These are phyloP conservation scores for Phytophthora europaea DNA, from an alignment of 352 stramenopile genomes.

Conservation along the genomic window DNA sequence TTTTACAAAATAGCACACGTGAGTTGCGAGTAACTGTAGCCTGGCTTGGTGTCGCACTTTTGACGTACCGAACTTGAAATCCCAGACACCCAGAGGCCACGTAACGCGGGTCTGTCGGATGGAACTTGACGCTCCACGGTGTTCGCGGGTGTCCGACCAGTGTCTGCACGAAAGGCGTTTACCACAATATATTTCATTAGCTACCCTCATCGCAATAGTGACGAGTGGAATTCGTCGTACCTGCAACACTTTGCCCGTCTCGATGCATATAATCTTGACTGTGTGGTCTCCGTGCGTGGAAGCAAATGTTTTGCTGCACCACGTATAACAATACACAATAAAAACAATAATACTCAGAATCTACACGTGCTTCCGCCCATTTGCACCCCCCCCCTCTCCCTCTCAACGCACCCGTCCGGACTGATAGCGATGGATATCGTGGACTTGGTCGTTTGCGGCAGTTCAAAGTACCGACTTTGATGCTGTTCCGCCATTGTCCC, in stretches of 20 bases:
- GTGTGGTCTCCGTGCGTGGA: constrained; percentile 99
- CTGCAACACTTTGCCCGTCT: constrained; percentile 87
- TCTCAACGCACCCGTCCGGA: constrained; percentile 70
- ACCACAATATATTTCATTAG: constrained; percentile 4
- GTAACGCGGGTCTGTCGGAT: constrained; percentile 94
- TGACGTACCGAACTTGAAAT: constrained; percentile 91
- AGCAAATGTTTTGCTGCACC: constrained; percentile 91
- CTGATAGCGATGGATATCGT: constrained; percentile 92
- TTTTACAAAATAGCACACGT: not conserved
- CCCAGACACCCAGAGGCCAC: constrained; percentile 98
- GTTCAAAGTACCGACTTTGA: constrained; percentile 86
- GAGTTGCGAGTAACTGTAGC: not conserved
- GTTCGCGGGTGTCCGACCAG: constrained; percentile 88
- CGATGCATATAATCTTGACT: constrained; percentile 97
- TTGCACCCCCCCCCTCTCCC: not conserved
- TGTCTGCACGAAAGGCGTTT: constrained; percentile 51
- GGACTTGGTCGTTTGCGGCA: constrained; percentile 88
- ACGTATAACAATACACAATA: not conserved
- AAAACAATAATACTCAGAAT: not conserved
- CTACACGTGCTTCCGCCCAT: not conserved
- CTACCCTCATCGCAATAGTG: constrained; percentile 7
- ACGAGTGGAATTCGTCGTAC: constrained; percentile 31
- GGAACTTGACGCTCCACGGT: constrained; percentile 99
- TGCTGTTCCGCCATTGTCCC: constrained; percentile 51
- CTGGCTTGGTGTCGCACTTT: not conserved